Evolutionary conservation across 2,329 filamentous ascomycete species (phyloP), one percentile per base, ranked within the genome.

Genomic region (Ophiostoma sp.): DNA sequence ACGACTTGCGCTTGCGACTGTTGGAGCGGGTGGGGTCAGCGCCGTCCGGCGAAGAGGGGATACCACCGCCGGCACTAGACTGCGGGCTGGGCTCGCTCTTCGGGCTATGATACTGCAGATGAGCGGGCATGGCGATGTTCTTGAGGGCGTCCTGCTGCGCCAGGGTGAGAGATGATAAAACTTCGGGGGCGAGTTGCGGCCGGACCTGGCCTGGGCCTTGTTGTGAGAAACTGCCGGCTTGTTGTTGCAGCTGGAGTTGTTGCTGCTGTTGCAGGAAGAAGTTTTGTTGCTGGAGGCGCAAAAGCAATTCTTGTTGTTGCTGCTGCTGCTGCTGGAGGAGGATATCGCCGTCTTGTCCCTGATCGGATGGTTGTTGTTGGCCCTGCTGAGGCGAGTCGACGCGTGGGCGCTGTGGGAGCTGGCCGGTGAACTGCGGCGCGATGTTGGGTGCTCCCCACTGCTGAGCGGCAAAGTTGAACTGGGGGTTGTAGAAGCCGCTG

Each of bases 1-100:
- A 90, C 0, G 90, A 88, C 82, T 94, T 94, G 77, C 92, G 88
- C 82, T 94, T 94, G 77, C 90, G 86, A 75, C 82, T 85, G 73
- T 79, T 82, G 15, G 80, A 78, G 28, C 84, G 85, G n/a, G 85
- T 85, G 31, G 85, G 78, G 36, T 82, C 81, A 31, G 80, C 79
- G 63, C 80, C 82, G 74, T 89, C 90, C n/a, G 91, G 90, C 1
- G 91, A 92, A 12, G 90, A 90, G 70, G 84, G 82, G 5, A 82
- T 81, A 61, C 82, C 84, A 76, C 85, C 85, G 76, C 85, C 86
- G 15, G 80, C 81, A 72, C 84, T 84, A 11, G 89, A 91, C 75
- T 87, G 85, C 19, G 89, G 88, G 76, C 89, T 91, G 64, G 86
- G 82, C 75, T 86, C 86, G 79, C 87, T 89, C 80, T 85, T 86